Evolutionary conservation across 2,329 filamentous ascomycete species (phyloP), one percentile per base, ranked within the genome.

Genomic region (Sclerotinia sclerotiorum): DNA sequence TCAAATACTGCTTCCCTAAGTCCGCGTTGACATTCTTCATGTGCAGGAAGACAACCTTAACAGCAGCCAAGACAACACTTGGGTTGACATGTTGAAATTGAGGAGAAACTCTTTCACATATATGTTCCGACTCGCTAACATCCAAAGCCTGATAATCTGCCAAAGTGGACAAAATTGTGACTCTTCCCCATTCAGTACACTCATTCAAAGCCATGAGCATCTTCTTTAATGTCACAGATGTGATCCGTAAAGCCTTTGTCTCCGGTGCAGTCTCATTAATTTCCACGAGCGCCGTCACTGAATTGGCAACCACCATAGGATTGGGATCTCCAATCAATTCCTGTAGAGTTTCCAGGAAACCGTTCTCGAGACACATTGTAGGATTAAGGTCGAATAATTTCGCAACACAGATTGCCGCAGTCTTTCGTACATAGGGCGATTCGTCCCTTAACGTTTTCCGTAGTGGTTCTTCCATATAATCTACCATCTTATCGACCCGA

Each of bases 41-140:
- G 79, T 99, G 95, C 71, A 96, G 87, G 78, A 99, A 99, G 51
- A 99, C 96, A 19, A 92, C 92, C 83, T 99, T 99, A 76, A 99
- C 94, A 27, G 95, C 95, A n/a, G 95, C 93, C 72, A 99, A 82
- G 27, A 99, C 95, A 21, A 99, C 95, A 78, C 94, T 96, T 3
- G 95, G 92, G 77, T 99, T 99, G 77, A 97, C 94, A 77, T 99
- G 95, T 81, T 99, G 95, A 79, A 99, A 99, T 78, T 99, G 95
- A 52, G 95, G 95, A 65, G 93, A 89, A 48, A 98, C 94, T 76
- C 95, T 85, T 83, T 99, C 95, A 80, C 95, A 99, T 69, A 99
- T 97, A 79, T 98, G 95, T 81, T 99, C 95, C 67, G 94, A 91
- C 81, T 99, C 95, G 81, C 97, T 98, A 70, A 93, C 84, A 78